These are phyloP conservation scores for Aristolochia californica DNA, from an alignment of 164 flowering plant genomes.

Conservation along the genomic window DNA sequence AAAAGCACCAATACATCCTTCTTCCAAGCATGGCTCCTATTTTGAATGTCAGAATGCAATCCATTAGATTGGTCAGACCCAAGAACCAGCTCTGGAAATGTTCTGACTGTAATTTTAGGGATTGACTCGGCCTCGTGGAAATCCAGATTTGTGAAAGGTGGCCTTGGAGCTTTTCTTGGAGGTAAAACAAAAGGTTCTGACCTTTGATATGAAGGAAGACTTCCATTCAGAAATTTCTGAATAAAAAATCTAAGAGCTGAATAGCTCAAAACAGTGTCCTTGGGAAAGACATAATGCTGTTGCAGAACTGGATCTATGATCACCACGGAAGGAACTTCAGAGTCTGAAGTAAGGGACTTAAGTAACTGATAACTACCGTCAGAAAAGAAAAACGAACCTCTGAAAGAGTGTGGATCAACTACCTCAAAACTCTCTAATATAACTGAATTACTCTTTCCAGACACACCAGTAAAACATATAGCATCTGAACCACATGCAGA, in stretches of 20 bases:
- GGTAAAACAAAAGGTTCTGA: constrained; percentile 28
- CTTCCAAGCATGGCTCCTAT: constrained; percentile 26
- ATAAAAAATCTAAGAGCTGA: constrained; percentile 42
- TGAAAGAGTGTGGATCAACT: constrained; percentile 15
- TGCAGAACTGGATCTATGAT: constrained; percentile 62
- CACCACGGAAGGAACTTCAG: constrained; percentile 55
- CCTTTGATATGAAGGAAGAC: constrained; percentile 53
- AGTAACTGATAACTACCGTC: constrained; percentile 66
- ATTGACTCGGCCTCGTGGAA: constrained; percentile 64
- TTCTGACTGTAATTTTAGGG: constrained; percentile 44
- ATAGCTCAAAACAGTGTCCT: constrained; percentile 27
- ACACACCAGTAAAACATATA: neutral
- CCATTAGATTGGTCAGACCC: constrained; percentile 23
- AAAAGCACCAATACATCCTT: constrained; percentile 85
- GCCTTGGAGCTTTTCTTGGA: constrained; percentile 31
- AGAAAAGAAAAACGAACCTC: constrained; percentile 55
- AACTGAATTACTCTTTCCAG: constrained; percentile 12
- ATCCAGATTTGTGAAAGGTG: constrained; percentile 74
- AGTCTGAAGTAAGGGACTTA: constrained; percentile 40
- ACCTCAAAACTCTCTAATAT: constrained; percentile 11
- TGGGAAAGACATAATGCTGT: constrained; percentile 55
- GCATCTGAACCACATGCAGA: neutral
- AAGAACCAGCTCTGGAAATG: constrained; percentile 45
- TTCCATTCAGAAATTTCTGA: constrained; percentile 47
- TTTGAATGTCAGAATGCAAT: constrained; percentile 16